Evolutionary conservation across 495 filamentous ascomycete species (phyloP), one percentile per base, ranked within the genome.

Genomic region (Aspergillus coremiiformis): DNA sequence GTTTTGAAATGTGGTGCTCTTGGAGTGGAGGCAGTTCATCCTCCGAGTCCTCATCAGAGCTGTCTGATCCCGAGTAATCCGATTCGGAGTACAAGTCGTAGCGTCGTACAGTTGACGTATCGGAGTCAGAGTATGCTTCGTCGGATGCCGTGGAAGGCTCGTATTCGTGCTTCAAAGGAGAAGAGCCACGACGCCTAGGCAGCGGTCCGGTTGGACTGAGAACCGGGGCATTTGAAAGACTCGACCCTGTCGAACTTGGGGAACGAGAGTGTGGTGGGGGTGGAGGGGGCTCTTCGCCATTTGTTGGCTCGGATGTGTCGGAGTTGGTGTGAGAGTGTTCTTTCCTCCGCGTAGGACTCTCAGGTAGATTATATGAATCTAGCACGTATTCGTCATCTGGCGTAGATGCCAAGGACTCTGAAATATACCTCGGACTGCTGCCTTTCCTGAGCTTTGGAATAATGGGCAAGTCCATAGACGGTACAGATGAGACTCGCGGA

Each of bases 91-190:
- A 71, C 37, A 67, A 63, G 42, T 72, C 69, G 53, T 78, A 74
- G 37, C 65, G 75, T 21, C 75, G 70, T 41, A 78, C 73, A 30
- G 73, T 78, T 5, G 73, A 79, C n/a, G 71, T 65, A 24, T 78
- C 75, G 0, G 77, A 78, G 44, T 72, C 74, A 0, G 77, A 77
- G 32, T 72, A 75, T 10, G 70, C 69, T 23, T 80, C 76, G 2
- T 80, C 76, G 2, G 86, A 86, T 46, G 81, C 81, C 35, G 89
- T 91, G 1, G 93, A 97, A 2, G 94, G 94, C 56, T 89, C 87
- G 60, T 96, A 99, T 71, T 99, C 90, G 60, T 96, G 93, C 68
- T 99, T 99, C 51, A 99, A 75, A 8, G 94, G 94, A 8, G 94
- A 97, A 4, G 94, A 97, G 22, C 84, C 86, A 5, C 89, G 80